Base-by-base conservation (phyloP, 805 yeast genomes). In the Saccharomycopsis fibuligera region DNA sequence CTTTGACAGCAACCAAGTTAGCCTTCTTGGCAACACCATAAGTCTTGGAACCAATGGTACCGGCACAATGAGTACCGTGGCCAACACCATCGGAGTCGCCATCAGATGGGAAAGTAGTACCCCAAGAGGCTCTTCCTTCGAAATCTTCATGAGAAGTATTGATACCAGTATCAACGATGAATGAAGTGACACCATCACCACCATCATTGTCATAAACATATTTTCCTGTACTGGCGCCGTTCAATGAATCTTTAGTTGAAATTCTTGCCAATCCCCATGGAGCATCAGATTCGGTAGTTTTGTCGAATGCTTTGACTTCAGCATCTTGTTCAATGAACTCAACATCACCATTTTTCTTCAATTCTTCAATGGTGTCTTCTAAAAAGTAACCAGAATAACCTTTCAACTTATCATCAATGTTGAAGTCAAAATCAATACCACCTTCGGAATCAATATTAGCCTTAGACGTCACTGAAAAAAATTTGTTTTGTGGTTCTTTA, bases 361-460 rank as follows among this genome's bases (percentile, higher is more conserved):
- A 79, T 59, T 81, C 70, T 48, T 86, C 86, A 48, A 90, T 68
- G 48, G 88, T 80, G 47, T 77, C 78, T 44, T 80, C 81, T 56
- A 84, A 75, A 73, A 93, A 87, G 66, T 72, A 75, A 51, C 96
- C 98, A 45, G 90, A 71, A 72, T 89, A 91, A 56, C 98, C 98
- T 53, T 69, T 69, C 62, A 87, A 66, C 2, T 29, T 19, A 21
- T 29, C 43, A 6, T 35, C 25, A 38, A 66, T 70, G 52, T 70
- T 79, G 55, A 88, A 72, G 60, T 75, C 63, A 69, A 84, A 86
- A 54, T 81, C 69, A 57, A 86, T 86, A 57, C 83, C 38, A 3
- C 46, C 38, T 2, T 57, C 55, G 2, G 61, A 53, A 16, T 63
- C 48, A 16, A 56, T 56, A 2, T 60, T 47, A 2, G 68, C 56